Base-by-base conservation (phyloP, 2,329 filamentous ascomycete genomes). In the Colletotrichum lindemuthianum region DNA sequence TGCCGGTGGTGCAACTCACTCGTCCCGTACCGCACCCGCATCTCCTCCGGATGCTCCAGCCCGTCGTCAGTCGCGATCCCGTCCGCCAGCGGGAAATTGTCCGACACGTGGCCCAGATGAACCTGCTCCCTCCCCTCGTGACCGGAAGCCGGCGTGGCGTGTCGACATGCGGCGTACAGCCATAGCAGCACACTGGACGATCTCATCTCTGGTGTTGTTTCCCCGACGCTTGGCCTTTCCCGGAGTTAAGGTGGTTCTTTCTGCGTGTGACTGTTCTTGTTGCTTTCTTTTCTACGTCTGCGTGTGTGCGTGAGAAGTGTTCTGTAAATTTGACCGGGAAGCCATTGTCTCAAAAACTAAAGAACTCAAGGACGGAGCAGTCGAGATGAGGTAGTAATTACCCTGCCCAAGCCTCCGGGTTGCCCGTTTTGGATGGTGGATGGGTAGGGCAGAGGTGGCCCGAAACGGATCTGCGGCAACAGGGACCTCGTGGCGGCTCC, bases 381-480 rank as follows among this genome's bases (percentile, higher is more conserved):
- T 24, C n/a, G 13, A 8, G 40, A 24, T 24, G 5, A 3, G 24
- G 24, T 24, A 24, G 24, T 24, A 24, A 24, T 24, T 24, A 24
- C 24, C 24, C 24, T 24, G 4, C 24, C 24, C 24, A 24, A 24
- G 24, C 24, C 24, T 24, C 1, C 24, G 24, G 24, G 4, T 24
- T 24, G 24, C 24, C 24, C 24, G 24, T 24, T 24, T 24, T 24
- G 24, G 24, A 4, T 1, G 24, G 4, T 24, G 24, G 24, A 5
- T 4, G 24, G 24, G 1, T 40, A 40, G 16, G 48, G 9, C 40
- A n/a, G 24, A 52, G n/a, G n/a, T 40, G 33, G n/a, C 45, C 61
- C 61, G 58, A 65, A 65, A 65, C 61, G 15, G 45, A 61, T 65
- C 24, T 65, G 61, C 51, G 33, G 61, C 61, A 58, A 61, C 61